These are phyloP conservation scores for Boletellus deceptivus DNA, from an alignment of 1,284 basidiomycete species.

Conservation along the genomic window DNA sequence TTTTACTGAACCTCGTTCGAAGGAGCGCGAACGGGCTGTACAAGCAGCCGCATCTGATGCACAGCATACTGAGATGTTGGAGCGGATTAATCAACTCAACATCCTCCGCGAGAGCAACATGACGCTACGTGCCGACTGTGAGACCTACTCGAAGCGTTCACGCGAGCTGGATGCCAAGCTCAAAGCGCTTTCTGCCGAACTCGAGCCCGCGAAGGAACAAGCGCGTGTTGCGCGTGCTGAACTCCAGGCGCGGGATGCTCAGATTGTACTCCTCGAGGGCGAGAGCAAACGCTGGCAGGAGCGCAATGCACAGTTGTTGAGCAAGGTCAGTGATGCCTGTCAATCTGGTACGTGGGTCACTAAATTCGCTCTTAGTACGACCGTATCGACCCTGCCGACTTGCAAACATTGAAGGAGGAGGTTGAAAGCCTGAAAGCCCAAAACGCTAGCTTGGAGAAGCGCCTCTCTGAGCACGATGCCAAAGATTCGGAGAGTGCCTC, in stretches of 20 bases:
- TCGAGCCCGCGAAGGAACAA: conserved; percentile 77
- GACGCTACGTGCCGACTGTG: conserved; percentile 77
- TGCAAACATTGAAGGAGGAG: conserved; percentile 78
- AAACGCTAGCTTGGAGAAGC: conserved; percentile 41
- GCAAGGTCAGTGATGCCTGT: conserved; percentile 51
- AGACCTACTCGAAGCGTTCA: conserved; percentile 62
- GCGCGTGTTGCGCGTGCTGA: conserved; percentile 70
- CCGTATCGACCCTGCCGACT: conserved; percentile 83
- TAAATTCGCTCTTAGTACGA: conserved; percentile 57
- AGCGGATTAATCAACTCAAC: conserved; percentile 86
- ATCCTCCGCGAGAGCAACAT: conserved; percentile 87
- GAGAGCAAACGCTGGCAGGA: conserved; percentile 86
- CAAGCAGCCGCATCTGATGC: conserved; percentile 69
- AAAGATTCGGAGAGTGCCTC: conserved; percentile 40
- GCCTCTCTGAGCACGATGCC: conserved; percentile 39
- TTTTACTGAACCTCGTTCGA: conserved; percentile 5
- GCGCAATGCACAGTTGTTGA: conserved; percentile 76
- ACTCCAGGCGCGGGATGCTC: conserved; percentile 65
- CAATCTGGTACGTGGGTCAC: background rate
- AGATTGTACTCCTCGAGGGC: conserved; percentile 71
- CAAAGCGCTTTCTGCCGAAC: conserved; percentile 55
- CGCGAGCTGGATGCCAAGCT: conserved; percentile 66
- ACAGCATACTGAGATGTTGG: conserved; percentile 82
- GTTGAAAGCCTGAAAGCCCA: conserved; percentile 54
- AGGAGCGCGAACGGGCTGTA: conserved; percentile 79